A percentile compares a stretch with the other conserved stretches of the same genome.
These are phyloP conservation scores for Tricholoma saponaceum DNA, from an alignment of 768 basidiomycete species.

Conservation along the genomic window DNA sequence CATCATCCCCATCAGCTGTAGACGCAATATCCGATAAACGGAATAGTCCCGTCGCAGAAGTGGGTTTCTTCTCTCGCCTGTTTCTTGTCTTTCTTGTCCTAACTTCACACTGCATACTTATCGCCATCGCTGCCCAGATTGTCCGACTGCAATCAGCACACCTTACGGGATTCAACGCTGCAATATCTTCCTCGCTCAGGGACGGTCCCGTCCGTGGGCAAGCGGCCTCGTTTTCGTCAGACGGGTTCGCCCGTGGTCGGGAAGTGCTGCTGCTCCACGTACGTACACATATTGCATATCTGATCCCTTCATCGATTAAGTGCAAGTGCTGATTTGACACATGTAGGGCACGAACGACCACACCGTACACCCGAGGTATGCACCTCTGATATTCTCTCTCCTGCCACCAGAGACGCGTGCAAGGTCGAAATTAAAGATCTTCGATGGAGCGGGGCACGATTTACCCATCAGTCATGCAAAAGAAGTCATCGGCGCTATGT, in stretches of 20 bases:
- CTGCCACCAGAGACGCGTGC: slow-evolving; percentile 33
- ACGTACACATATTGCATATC: slow-evolving; percentile 15
- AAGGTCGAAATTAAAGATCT: slow-evolving; percentile 37
- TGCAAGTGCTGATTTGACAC: background rate
- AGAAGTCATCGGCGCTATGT: slow-evolving; percentile 29
- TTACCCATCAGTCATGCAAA: slow-evolving; percentile 39
- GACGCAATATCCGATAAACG: slow-evolving; percentile 10
- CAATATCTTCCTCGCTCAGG: slow-evolving; percentile 71
- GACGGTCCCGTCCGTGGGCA: slow-evolving; percentile 71
- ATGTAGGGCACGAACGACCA: slow-evolving; percentile 54
- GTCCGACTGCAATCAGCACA: slow-evolving; percentile 77
- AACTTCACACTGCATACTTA: background rate
- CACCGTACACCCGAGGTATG: slow-evolving; percentile 54
- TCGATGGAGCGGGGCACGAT: slow-evolving; percentile 54
- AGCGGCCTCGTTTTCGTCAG: slow-evolving; percentile 45
- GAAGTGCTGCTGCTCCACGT: slow-evolving; percentile 66
- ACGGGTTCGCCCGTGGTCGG: slow-evolving; percentile 33
- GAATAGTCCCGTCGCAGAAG: slow-evolving; percentile 41
- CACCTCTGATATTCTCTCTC: slow-evolving; percentile 39
- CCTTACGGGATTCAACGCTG: slow-evolving; percentile 69
- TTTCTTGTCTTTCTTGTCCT: background rate
- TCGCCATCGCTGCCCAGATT: slow-evolving; percentile 36
- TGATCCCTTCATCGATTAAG: slow-evolving; percentile 3
- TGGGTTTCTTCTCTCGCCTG: slow-evolving; percentile 9
- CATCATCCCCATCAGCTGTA: slow-evolving; percentile 1